Evolutionary conservation across 768 basidiomycete species (phyloP).

Genomic region (Tricholoma sp.): DNA sequence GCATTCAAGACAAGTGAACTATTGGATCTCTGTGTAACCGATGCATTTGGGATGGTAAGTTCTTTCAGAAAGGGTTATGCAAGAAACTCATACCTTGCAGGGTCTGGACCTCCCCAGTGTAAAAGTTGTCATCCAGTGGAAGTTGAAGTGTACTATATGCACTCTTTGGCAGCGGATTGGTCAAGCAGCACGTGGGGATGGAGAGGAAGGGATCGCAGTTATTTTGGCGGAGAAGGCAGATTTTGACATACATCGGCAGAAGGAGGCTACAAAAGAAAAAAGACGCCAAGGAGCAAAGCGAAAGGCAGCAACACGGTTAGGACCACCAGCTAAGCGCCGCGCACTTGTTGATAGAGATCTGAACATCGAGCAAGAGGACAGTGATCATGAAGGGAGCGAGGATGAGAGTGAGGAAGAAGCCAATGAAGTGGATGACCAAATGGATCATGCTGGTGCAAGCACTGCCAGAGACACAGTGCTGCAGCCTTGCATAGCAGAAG

Average conservation of each 20-base stretch:
- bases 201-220: slow-evolving; percentile 15
- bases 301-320: not conserved
- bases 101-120: not conserved
- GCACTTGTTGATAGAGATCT: not conserved
- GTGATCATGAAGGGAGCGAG: not conserved
- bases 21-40: slow-evolving; percentile 17
- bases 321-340: not conserved
- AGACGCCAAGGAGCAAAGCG: not conserved
- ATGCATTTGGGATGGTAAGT: slow-evolving; percentile 28
- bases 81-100: not conserved
- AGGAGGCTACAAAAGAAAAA: slow-evolving; percentile 5
- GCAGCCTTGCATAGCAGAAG: not conserved
- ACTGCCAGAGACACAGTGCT: not conserved
- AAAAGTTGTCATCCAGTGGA: not conserved
- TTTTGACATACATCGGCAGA: slow-evolving; percentile 17
- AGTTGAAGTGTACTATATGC: not conserved
- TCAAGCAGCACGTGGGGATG: slow-evolving; percentile 5
- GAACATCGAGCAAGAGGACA: not conserved
- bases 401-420: not conserved
- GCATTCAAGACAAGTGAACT: slow-evolving; percentile 6
- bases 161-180: not conserved
- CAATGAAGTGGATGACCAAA: not conserved
- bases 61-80: not conserved
- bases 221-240: slow-evolving; percentile 24
- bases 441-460: too few species aligned